Conservation (phyloP, 208 protist species). For the Strigomonas culicis region DNA sequence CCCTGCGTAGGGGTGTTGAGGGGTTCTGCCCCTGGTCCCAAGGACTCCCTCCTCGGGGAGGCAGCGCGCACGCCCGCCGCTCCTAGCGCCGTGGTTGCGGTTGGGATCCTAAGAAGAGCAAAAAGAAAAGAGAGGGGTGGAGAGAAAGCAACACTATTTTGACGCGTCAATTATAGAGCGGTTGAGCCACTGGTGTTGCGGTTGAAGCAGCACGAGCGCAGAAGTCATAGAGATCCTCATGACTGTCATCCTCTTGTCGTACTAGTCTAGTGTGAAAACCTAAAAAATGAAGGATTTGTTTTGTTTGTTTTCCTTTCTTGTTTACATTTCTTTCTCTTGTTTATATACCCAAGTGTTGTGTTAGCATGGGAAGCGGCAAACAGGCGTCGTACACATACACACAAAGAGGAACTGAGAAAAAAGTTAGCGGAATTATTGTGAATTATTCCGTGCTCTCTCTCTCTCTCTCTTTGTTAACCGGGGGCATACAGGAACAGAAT, state of each 20-base stretch:
- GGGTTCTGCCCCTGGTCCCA: too few relatives aligned
- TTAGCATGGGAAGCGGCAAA: too few relatives aligned
- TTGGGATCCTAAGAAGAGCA: background rate
- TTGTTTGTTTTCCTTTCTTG: background rate
- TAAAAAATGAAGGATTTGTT: background rate
- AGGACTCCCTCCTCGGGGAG: background rate
- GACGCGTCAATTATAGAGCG: too few relatives aligned
- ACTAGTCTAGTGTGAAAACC: background rate
- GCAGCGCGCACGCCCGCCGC: background rate
- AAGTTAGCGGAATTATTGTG: constrained; percentile 1
- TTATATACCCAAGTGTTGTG: too few relatives aligned
- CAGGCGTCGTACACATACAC: too few relatives aligned
- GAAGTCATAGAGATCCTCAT: too few relatives aligned
- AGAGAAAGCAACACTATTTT: too few relatives aligned
- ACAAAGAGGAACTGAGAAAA: constrained; percentile 5
- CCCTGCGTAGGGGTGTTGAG: background rate
- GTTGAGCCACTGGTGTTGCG: too few relatives aligned
- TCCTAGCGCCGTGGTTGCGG: background rate
- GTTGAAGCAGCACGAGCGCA: too few relatives aligned
- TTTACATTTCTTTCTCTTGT: background rate
- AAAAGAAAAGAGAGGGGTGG: background rate
- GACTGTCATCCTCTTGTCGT: too few relatives aligned
- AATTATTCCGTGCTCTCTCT: background rate
- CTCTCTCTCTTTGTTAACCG: too few relatives aligned
- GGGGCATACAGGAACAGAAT: too few relatives aligned